Evolutionary conservation across 2,329 filamentous ascomycete species (phyloP), one percentile per base, ranked within the genome.

Genomic region (Penicillium sp.): DNA sequence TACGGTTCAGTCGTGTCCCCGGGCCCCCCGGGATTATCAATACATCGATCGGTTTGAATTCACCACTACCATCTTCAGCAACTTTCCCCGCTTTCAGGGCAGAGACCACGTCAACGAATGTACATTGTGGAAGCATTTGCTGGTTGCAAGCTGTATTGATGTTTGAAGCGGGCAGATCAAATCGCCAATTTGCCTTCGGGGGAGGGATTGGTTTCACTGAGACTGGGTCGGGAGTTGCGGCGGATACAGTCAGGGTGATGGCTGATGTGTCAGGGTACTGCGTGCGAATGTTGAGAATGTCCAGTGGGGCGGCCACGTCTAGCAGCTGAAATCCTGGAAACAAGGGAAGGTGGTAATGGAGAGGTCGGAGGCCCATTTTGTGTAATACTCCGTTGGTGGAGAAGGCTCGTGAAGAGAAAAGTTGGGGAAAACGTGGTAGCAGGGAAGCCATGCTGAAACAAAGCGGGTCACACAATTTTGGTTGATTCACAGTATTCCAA

Each of bases 341-440:
- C 10, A 50, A 45, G n/a, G 48, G 43, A 35, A 50, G 35, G 37
- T 50, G 48, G 48, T 50, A 50, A 19, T 50, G 48, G 17, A 50
- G 31, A 41, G 48, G 48, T n/a, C 24, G 46, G 37, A 34, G 17
- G 17, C 37, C 6, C 41, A 49, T 49, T 19, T 46, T 37, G 43
- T 37, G 48, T 28, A 45, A 47, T 41, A 7, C 29, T 43, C 29
- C 8, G 31, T 29, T 43, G n/a, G 26, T 12, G 15, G 26, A 13
- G 7, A 35, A 31, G 7, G 17, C 12, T 7, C 31, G 43, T 26
- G 21, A 38, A 12, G 13, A 26, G 31, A 29, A 6, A 12, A 15
- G 38, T 31, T 19, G 35, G 48, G 31, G 24, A 21, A 22, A 49
- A 39, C 15, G 29, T 34, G 47, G 35, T 21, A 10, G 32, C 28